Base-by-base conservation (phyloP, 73 alveolate species). In the Paramecium pentaurelia region DNA sequence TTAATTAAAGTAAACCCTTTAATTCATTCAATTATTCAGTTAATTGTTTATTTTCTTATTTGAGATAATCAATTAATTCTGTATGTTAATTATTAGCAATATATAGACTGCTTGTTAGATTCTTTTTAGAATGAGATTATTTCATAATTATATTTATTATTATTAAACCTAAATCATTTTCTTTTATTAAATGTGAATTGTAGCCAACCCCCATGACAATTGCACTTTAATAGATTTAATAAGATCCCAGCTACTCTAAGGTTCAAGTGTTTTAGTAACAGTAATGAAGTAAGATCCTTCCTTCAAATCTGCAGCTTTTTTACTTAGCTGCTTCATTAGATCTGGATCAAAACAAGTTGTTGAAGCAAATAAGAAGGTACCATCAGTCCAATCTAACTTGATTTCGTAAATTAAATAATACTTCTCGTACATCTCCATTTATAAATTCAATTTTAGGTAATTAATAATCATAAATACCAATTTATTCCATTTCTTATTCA, bases 121-220 rank as follows among this genome's bases (percentile, higher is more conserved):
- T 28, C 20, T 64, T 64, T 32, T 64, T 64, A 12, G 84, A 28
- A 34, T 64, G 84, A 64, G 51, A 28, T 64, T 64, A 32, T 64
- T 73, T 73, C 58, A 37, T 73, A 34, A 73, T 36, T 36, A 30
- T 73, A 73, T 37, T 73, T 73, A 73, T 68, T 68, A 68, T 73
- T 73, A 34, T 73, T 73, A 73, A 37, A 37, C 40, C 60, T 73
- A 73, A 73, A 34, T 73, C 70, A 42, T 87, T 87, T 16, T 93
- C 92, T 97, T 97, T 77, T 93, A 71, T 59, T 97, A 96, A 59
- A 97, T 95, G 93, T 95, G 92, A 59, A 97, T 95, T 11, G 99
- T 94, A 14, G 98, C 98, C 25, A 80, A 47, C 34, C 99, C 99
- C 99, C 99, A 97, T 40, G 99, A 90, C 98, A 97, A 95, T 40